Base-by-base conservation (phyloP, 2,329 filamentous ascomycete genomes). In the Dothidotthia symphoricarpi region DNA sequence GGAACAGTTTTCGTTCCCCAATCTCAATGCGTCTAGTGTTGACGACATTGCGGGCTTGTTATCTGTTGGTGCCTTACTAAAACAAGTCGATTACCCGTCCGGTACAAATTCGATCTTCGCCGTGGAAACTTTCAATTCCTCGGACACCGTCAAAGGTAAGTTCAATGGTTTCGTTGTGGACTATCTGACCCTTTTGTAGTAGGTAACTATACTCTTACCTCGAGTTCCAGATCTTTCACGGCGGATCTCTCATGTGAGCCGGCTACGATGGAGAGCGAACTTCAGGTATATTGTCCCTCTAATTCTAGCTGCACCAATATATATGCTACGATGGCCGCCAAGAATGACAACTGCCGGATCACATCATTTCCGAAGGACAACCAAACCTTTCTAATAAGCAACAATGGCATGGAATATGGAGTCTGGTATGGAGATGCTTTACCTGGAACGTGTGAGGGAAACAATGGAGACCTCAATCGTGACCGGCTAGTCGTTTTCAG, bases 91-190 rank as follows among this genome's bases (percentile, higher is more conserved):
- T 2, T 27, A 31, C 12, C 27, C 27, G 3, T 14, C 14, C 8
- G 34, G 34, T n/a, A 37, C 34, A 11, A 37, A 37, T 19, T 19
- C 13, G 3, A n/a, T 31, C 16, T 37, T 25, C 12, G 34, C 28
- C 7, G 28, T 28, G 15, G 34, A 30, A n/a, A 14, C 24, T 16
- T 37, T 37, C 22, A 16, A 31, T 7, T 22, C 22, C 6, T 25
- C 34, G 14, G 19, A 26, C 3, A 13, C 17, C 3, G 17, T 36
- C 8, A 24, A 11, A 24, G 17, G 31, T 33, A 25, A 25, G 7
- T 25, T 25, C 6, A n/a, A 14, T 8, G 5, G 14, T 16, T 33
- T 16, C 8, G n/a, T 9, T 24, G n/a, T 5, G 15, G 3, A 9
- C 12, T 12, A 24, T 11, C 22, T 33, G 10, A 14, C 13, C 24